Conservation (phyloP, 1,284 basidiomycete genomes). For the Melampsora larici-populina region DNA sequence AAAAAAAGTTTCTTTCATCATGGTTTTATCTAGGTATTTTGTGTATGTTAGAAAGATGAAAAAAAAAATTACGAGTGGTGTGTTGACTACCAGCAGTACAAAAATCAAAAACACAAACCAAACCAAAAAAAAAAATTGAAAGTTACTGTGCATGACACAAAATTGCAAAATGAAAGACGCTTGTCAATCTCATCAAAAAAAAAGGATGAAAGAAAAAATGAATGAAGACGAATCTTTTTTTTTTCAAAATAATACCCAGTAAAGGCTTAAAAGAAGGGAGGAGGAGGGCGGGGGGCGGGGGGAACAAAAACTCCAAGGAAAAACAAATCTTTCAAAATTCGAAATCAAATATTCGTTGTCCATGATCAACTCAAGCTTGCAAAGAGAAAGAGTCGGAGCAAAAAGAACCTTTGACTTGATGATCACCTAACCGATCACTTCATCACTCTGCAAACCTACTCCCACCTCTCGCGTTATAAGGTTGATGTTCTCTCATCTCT, state of each 20-base stretch:
- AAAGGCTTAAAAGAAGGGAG: background rate
- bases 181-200: background rate
- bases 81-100: background rate
- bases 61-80: background rate
- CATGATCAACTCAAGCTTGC: background rate
- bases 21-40: background rate
- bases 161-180: too few species aligned
- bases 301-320: background rate
- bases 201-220: background rate
- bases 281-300: background rate
- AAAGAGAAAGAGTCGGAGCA: background rate
- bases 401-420: background rate
- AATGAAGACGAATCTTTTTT: background rate
- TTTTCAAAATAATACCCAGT: background rate
- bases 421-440: background rate
- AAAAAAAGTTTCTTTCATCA: background rate
- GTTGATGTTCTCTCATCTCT: background rate
- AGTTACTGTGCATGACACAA: background rate
- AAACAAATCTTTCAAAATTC: background rate
- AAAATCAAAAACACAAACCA: background rate
- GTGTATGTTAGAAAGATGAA: background rate
- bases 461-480: background rate
- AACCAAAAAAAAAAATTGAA: background rate
- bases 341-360: background rate
- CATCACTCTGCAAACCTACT: background rate